Evolutionary conservation across 306 rosid genomes (phyloP), one percentile per base, ranked within the genome.

Genomic region (Pterocarpus santalinus): DNA sequence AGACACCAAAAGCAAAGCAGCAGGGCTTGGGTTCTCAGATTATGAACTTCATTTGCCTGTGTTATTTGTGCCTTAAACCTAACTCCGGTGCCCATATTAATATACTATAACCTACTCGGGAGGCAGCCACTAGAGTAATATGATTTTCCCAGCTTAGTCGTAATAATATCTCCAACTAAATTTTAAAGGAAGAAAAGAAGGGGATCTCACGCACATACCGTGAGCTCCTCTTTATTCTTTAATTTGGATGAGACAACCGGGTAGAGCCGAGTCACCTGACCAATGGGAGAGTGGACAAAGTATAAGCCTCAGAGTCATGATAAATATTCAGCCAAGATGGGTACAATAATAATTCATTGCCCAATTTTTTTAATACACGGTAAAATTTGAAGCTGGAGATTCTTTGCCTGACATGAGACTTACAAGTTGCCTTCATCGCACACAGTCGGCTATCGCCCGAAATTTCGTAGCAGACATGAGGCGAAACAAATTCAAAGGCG

Each of bases 161-260:
- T 8, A 52, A 55, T 6, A 34, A 62, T 62, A 7, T 65, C 64
- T 55, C 63, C 65, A 72, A n/a, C 55, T 32, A 65, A 75, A 61
- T 38, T 49, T 17, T n/a, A 55, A 22, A 33, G 35, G 32, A 39
- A 53, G 7, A 51, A 61, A 79, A 16, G 57, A 64, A 52, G 55
- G 78, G 64, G 65, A 69, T 76, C 85, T 69, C 85, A 58, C 72
- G 78, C 64, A 82, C 81, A 68, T 60, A 82, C 73, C 52, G 77
- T 76, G 82, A 82, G 61, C 49, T 49, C 43, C 46, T 65, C 38
- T 46, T 10, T 53, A 63, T 16, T 76, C 51, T 58, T 69, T 62
- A 77, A 47, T 32, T 76, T 39, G 71, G 71, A 81, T 56, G 64
- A 58, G 80, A 66, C 61, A 74, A 74, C 47, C 56, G 68, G 68